Conservation (phyloP, 2,329 filamentous ascomycete genomes). For the Bipolaris sorokiniana region DNA sequence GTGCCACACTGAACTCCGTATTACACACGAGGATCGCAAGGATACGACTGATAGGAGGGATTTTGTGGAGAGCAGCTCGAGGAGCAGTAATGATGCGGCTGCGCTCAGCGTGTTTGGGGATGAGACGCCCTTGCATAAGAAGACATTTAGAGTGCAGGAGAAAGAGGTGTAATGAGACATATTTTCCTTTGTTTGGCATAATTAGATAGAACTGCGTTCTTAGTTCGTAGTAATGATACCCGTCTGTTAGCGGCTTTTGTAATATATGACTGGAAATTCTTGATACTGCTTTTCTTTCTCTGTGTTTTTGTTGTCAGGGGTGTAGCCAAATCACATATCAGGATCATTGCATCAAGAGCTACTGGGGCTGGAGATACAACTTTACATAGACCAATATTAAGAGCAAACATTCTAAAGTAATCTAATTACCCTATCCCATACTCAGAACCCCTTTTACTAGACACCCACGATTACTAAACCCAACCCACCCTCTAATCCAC, state of each 20-base stretch:
- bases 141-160: conserved; percentile 5
- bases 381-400: too few species aligned
- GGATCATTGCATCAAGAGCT: too few species aligned
- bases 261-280: too few species aligned
- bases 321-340: too few species aligned
- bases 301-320: too few species aligned
- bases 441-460: background rate
- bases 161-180: conserved; percentile 1
- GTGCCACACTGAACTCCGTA: conserved; percentile 27
- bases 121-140: conserved; percentile 34
- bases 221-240: too few species aligned
- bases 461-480: too few species aligned
- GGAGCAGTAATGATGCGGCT: conserved; percentile 29
- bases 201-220: too few species aligned
- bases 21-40: conserved; percentile 10
- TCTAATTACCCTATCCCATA: background rate
- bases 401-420: background rate
- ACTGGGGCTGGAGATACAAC: too few species aligned
- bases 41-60: conserved; percentile 6
- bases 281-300: too few species aligned
- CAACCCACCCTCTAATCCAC: background rate
- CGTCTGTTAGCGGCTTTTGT: too few species aligned
- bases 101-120: conserved; percentile 34
- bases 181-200: background rate
- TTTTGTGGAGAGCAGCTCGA: conserved; percentile 19